Evolutionary conservation across 257 asterid genomes (phyloP).

Genomic region (Nicotiana obtusifolia): DNA sequence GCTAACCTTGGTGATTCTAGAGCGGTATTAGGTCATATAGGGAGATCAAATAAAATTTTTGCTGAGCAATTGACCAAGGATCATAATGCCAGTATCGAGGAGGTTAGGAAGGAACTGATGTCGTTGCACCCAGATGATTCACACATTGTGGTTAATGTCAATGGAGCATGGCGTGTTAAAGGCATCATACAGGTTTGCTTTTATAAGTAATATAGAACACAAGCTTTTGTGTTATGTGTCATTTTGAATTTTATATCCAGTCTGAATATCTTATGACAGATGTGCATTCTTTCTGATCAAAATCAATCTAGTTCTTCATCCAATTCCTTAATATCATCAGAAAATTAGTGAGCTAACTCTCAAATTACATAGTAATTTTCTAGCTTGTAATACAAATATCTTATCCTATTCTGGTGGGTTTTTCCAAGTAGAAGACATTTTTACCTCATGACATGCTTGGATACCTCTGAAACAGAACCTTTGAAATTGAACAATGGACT

Average conservation of each 20-base stretch:
- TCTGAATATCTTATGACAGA: background rate
- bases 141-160: slow-evolving; percentile 39
- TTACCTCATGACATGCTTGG: background rate
- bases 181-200: slow-evolving; percentile 76
- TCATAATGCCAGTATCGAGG: slow-evolving; percentile 63
- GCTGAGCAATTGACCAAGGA: slow-evolving; percentile 76
- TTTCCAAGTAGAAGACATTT: background rate
- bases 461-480: background rate
- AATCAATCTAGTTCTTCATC: background rate
- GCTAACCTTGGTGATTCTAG: slow-evolving; percentile 90
- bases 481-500: background rate
- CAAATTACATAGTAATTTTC: background rate
- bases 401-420: background rate
- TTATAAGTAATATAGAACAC: background rate
- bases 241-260: background rate
- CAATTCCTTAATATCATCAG: background rate
- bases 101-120: slow-evolving; percentile 60
- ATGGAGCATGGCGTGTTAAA: slow-evolving; percentile 72
- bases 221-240: background rate
- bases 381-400: background rate
- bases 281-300: background rate
- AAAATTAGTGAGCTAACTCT: background rate
- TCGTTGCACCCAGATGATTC: slow-evolving; percentile 63
- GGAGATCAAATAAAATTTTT: slow-evolving; percentile 34
- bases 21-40: slow-evolving; percentile 65